Evolutionary conservation across 176 grass and related monocot species (phyloP).

Genomic region (Triticum turgidum): DNA sequence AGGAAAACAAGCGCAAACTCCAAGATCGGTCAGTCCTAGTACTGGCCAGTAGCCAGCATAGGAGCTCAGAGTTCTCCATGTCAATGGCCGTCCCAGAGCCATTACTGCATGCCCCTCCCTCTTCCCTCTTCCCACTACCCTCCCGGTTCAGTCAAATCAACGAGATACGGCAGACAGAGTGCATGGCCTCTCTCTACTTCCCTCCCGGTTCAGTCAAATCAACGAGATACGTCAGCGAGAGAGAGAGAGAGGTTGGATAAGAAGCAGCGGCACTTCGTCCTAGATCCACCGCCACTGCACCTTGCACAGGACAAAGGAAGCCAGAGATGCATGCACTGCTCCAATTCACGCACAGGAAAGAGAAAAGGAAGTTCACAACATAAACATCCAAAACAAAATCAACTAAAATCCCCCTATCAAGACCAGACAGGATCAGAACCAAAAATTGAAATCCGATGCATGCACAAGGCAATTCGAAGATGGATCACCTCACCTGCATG

Average conservation of each 20-base stretch:
- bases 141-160: conserved; percentile 58
- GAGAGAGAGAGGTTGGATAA: background rate
- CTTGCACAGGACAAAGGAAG: background rate
- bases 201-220: conserved; percentile 55
- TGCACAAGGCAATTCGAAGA: background rate
- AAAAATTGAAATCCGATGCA: background rate
- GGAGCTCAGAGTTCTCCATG: conserved; percentile 19
- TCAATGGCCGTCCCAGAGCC: conserved; percentile 31
- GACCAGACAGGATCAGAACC: background rate
- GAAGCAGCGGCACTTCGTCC: conserved; percentile 24
- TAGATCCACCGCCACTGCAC: conserved; percentile 35
- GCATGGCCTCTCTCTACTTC: conserved; percentile 5
- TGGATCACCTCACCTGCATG: conserved; percentile 62
- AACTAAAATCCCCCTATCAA: background rate
- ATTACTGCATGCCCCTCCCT: conserved; percentile 35
- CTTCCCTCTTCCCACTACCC: background rate
- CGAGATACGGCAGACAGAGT: conserved; percentile 6
- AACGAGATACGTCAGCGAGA: background rate
- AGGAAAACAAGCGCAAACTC: conserved; percentile 38
- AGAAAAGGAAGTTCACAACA: background rate
- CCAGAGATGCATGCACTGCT: conserved; percentile 7
- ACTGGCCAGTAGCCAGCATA: background rate
- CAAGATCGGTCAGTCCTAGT: conserved; percentile 26
- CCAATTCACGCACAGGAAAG: background rate
- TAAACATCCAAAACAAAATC: conserved; percentile 2